Evolutionary conservation across 306 rosid species (phyloP).

Genomic region (Fragaria nilgerrensis): DNA sequence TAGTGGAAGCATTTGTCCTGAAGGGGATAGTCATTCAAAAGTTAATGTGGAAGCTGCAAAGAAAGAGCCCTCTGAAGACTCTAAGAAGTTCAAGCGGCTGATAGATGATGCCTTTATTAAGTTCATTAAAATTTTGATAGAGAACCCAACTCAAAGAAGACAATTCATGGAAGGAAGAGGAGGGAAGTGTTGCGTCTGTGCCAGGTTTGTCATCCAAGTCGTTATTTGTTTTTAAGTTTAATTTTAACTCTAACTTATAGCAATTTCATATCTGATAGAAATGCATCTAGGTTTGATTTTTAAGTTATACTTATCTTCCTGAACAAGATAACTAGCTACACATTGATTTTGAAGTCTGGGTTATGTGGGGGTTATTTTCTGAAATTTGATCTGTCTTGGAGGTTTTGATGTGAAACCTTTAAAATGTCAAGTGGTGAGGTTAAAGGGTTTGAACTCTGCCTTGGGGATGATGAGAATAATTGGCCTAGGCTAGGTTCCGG

Average conservation of each 20-base stretch:
- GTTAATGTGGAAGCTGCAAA: conserved; percentile 16
- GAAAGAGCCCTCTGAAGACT: conserved; percentile 32
- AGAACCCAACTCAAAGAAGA: conserved; percentile 26
- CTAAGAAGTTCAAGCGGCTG: conserved; percentile 33
- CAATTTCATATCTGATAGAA: background rate
- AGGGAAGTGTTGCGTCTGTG: conserved; percentile 33
- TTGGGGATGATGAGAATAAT: background rate
- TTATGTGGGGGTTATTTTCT: background rate
- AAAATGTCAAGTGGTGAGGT: background rate
- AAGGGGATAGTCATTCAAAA: conserved; percentile 9
- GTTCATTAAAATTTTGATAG: conserved; percentile 36
- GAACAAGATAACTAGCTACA: background rate
- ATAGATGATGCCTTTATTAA: conserved; percentile 33
- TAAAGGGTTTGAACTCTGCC: conserved; percentile 6
- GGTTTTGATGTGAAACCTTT: no score
- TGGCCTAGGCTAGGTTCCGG: background rate
- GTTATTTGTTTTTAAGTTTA: background rate
- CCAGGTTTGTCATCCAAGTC: conserved; percentile 41
- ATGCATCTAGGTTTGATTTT: background rate
- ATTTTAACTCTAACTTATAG: background rate
- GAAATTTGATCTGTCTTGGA: background rate
- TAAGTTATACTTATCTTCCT: background rate
- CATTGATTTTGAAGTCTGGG: background rate
- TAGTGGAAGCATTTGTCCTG: conserved; percentile 13
- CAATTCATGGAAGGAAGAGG: conserved; percentile 23